phyloP scores from a whole-genome alignment of 2,329 filamentous ascomycete genomes.

The Pseudogymnoascus sp. region DNA sequence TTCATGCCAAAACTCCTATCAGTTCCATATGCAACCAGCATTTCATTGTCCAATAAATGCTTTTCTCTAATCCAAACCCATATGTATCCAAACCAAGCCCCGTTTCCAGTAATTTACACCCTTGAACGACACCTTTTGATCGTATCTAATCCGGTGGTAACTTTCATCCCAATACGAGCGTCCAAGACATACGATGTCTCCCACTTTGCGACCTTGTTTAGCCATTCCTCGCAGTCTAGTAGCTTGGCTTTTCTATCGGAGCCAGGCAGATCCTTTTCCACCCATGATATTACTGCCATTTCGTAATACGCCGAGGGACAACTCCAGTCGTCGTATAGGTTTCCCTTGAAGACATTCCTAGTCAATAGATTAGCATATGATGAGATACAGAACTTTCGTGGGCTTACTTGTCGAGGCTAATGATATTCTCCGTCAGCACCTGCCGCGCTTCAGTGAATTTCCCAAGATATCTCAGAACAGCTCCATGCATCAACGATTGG shows the following conservation, averaged over 20 bases:
- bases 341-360: slow-evolving; percentile 42
- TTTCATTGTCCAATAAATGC: not conserved
- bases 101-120: not conserved
- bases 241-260: slow-evolving; percentile 37
- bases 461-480: slow-evolving; percentile 56
- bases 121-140: slow-evolving; percentile 31
- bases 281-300: slow-evolving; percentile 74
- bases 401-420: slow-evolving; percentile 54
- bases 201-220: slow-evolving; percentile 63
- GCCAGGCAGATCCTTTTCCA: slow-evolving; percentile 40
- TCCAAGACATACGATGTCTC: slow-evolving; percentile 67
- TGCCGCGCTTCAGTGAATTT: slow-evolving; percentile 56
- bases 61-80: slow-evolving; percentile 3
- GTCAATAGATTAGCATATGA: not conserved
- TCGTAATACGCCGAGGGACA: slow-evolving; percentile 76
- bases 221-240: slow-evolving; percentile 53
- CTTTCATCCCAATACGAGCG: slow-evolving; percentile 63
- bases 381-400: not conserved
- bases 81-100: not conserved
- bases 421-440: slow-evolving; percentile 53
- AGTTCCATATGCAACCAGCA: not conserved
- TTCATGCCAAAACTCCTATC: not conserved
- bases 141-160: slow-evolving; percentile 61
- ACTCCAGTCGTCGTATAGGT: slow-evolving; percentile 60
- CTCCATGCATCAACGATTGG: slow-evolving; percentile 56